These are phyloP conservation scores for Orbilia oligospora DNA, from an alignment of 2,329 filamentous ascomycete species.

Conservation along the genomic window DNA sequence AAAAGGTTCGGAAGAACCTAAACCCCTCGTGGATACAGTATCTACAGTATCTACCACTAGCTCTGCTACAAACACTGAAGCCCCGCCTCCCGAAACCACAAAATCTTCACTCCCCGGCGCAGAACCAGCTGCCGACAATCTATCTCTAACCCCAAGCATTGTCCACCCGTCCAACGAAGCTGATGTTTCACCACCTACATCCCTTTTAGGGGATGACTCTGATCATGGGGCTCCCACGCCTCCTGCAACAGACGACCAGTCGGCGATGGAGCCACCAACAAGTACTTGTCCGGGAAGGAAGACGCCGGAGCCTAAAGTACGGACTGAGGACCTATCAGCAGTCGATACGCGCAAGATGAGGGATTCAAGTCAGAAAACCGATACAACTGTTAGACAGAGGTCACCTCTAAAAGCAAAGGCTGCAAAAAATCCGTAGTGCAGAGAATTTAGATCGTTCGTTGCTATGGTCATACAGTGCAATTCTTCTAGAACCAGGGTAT, in stretches of 20 bases:
- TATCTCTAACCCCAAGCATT: background rate
- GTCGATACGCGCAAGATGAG: constrained; percentile 14
- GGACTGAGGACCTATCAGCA: constrained; percentile 4
- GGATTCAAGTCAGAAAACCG: constrained; percentile 14
- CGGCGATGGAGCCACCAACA: constrained; percentile 13
- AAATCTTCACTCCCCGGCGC: background rate
- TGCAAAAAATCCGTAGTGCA: constrained; percentile 6
- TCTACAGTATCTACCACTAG: background rate
- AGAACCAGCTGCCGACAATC: background rate
- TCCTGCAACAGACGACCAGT: background rate
- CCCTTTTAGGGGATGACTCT: background rate
- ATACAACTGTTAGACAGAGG: background rate
- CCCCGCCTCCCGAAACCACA: constrained; percentile 2
- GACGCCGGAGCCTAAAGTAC: constrained; percentile 15
- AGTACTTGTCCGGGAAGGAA: constrained; percentile 18
- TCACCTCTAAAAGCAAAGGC: constrained; percentile 13
- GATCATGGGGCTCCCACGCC: background rate
- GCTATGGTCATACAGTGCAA: background rate
- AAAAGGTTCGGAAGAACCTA: constrained; percentile 18
- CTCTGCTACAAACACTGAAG: constrained; percentile 4
- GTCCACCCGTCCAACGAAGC: background rate
- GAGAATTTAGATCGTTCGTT: background rate
- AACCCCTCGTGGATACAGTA: background rate
- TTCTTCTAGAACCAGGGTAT: background rate
- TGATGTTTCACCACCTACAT: background rate